Conservation (phyloP, 2,329 filamentous ascomycete species). For the Chrysosporium queenslandicum region DNA sequence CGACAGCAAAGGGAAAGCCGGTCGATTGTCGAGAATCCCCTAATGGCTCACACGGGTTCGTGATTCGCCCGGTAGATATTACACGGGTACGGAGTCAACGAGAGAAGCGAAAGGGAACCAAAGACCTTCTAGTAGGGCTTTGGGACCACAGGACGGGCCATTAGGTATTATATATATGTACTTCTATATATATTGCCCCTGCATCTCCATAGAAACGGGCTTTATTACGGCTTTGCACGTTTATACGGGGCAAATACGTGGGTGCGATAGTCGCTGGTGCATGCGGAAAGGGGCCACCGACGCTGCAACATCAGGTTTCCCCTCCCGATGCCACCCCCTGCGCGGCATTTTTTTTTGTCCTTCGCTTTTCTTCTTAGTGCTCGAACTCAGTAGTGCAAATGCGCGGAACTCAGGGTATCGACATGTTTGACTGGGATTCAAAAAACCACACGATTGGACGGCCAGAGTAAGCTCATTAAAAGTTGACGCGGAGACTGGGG, state of each 20-base stretch:
- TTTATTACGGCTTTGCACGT: neutral
- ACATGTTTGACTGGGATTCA: neutral
- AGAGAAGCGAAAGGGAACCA: neutral
- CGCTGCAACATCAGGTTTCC: neutral
- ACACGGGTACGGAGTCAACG: neutral
- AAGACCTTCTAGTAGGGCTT: neutral
- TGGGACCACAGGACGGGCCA: neutral
- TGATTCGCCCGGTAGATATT: neutral
- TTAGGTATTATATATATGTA: constrained; percentile 1
- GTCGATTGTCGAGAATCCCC: neutral
- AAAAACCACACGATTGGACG: constrained; percentile 2
- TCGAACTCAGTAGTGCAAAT: neutral
- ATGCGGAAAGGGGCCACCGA: neutral
- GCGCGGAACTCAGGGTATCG: too few relatives aligned
- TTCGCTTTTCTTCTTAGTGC: too few relatives aligned
- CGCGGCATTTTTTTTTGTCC: neutral
- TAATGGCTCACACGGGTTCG: neutral
- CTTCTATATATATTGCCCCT: neutral
- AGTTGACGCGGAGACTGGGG: neutral
- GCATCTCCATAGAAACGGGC: neutral
- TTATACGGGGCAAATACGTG: neutral
- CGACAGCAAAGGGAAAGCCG: neutral
- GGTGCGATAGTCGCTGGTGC: neutral
- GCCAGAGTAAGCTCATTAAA: constrained; percentile 1
- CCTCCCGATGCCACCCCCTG: constrained; percentile 1